Evolutionary conservation across 1,139 yeast genomes (phyloP), one percentile per base, ranked within the genome.

Genomic region (Blastobotrys indianensis): DNA sequence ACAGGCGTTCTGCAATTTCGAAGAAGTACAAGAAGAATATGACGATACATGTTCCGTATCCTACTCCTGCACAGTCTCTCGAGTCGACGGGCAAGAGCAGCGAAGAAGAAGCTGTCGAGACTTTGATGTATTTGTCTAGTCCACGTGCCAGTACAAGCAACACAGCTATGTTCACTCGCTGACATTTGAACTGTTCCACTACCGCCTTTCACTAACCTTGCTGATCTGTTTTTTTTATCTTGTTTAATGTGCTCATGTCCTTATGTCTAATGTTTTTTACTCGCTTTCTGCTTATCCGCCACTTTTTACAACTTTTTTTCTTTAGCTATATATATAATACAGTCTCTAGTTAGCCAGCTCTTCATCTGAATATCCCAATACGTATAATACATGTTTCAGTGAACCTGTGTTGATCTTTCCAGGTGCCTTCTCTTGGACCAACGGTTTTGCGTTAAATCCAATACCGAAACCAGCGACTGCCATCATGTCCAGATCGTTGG

Each of bases 401-500:
- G 83, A 73, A 25, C 74, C 70, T 0, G 90, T 74, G 63, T 92
- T 92, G 56, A 94, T 72, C 53, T 85, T 75, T 39, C 86, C 73
- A 9, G 97, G 97, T 0, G 98, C 98, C 55, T 56, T 56, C 40
- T 60, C 58, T 63, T 87, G 97, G 3, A 94, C 98, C 52, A 75
- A 79, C 30, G 97, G 97, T 64, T 94, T 94, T 13, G 98, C 98
- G 62, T 88, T 85, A 94, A 96, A 94, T 0, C 98, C 98, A 49
- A 94, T 74, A 15, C 98, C 98, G 63, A 80, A 85, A 0, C 98
- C 97, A 1, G 96, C 97, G 15, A 69, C 79, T 2, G 73, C 76
- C 97, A 94, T 92, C 90, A 94, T 94, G 37, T 78, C 77, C 62
- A 94, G 72, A 66, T 94, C 99, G 59, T 94, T 94, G 23, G 97